Evolutionary conservation across 2,329 filamentous ascomycete species (phyloP).

Genomic region (Colletotrichum gigasporum): DNA sequence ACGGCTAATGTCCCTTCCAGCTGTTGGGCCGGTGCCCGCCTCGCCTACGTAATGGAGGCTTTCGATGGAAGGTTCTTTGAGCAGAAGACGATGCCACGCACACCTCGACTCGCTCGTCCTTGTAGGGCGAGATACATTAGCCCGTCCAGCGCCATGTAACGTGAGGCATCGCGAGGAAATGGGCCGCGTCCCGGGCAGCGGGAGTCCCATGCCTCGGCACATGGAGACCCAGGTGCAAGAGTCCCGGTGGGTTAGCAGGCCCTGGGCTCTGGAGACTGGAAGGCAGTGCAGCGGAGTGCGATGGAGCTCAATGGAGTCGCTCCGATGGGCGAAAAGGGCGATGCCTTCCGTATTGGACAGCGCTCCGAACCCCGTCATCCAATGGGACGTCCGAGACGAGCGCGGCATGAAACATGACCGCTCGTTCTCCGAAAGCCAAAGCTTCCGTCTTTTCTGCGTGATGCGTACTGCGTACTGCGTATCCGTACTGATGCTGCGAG

Average conservation of each 20-base stretch:
- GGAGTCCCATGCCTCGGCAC: constrained; percentile 14
- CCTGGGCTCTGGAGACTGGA: constrained; percentile 11
- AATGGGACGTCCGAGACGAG: not conserved
- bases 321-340: constrained; percentile 19
- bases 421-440: constrained; percentile 12
- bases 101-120: not conserved
- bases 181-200: not conserved
- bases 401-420: constrained; percentile 24
- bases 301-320: constrained; percentile 22
- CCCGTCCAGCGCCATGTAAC: constrained; percentile 14
- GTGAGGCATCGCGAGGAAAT: not conserved
- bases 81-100: not conserved
- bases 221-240: not conserved
- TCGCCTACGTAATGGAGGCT: not conserved
- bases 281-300: constrained; percentile 24
- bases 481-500: no score
- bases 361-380: constrained; percentile 12
- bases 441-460: no score
- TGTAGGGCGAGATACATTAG: constrained; percentile 12
- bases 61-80: not conserved
- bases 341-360: constrained; percentile 26
- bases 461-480: no score
- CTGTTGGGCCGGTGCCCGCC: no score
- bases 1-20: not conserved
- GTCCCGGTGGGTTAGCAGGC: not conserved